These are phyloP conservation scores for Penstemon newberryi DNA, from an alignment of 257 asterid genomes.

Conservation along the genomic window DNA sequence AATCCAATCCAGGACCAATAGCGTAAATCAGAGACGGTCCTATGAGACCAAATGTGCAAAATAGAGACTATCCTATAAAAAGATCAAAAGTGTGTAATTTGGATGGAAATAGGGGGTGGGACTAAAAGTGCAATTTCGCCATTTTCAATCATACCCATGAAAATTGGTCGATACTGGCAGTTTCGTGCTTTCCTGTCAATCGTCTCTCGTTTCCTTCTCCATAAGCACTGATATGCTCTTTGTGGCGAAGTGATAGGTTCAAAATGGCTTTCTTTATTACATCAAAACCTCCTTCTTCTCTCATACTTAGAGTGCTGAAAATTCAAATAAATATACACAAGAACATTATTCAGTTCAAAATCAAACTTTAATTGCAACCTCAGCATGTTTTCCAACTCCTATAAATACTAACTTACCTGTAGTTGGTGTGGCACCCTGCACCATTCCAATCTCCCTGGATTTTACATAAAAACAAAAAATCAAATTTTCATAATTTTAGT, in stretches of 20 bases:
- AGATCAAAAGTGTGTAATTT: too few relatives aligned
- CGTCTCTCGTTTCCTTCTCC: constrained; percentile 99
- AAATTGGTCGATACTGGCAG: constrained; percentile 79
- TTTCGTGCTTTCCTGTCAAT: constrained; percentile 95
- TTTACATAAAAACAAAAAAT: constrained; percentile 10
- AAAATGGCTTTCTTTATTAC: constrained; percentile 92
- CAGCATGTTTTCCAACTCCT: not conserved
- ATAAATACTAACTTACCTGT: constrained; percentile 48
- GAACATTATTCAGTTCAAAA: constrained; percentile 10
- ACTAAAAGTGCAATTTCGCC: too few relatives aligned
- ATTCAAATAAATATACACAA: constrained; percentile 12
- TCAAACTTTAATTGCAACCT: not conserved
- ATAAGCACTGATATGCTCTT: constrained; percentile 90
- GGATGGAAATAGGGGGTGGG: too few relatives aligned
- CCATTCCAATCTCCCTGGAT: constrained; percentile 98
- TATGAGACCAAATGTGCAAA: too few relatives aligned
- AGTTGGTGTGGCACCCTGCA: constrained; percentile 94
- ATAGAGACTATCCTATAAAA: too few relatives aligned
- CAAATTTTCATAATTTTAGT: constrained; percentile 14
- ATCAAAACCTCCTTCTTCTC: constrained; percentile 95
- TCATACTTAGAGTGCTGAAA: constrained; percentile 87
- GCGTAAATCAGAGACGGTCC: too few relatives aligned
- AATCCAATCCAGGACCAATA: too few relatives aligned
- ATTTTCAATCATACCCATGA: constrained; percentile 72
- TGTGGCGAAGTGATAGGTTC: constrained; percentile 93